These are phyloP conservation scores for Hypsizygus marmoreus DNA, from an alignment of 768 basidiomycete species.

Conservation along the genomic window DNA sequence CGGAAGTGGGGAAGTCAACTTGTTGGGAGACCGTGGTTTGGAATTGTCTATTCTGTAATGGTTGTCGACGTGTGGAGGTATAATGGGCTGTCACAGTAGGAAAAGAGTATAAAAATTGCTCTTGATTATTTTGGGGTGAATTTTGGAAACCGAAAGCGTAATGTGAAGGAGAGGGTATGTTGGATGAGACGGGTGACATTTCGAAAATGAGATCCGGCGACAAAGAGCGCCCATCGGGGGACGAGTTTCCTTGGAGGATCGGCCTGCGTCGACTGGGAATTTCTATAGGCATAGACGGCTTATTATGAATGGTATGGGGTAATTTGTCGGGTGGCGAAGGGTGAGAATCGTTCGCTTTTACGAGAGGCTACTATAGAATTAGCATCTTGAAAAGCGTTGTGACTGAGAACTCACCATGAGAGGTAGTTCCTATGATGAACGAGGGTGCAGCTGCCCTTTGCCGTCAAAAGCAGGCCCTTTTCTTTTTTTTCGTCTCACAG, in stretches of 20 bases:
- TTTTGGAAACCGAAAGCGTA: conserved; percentile 21
- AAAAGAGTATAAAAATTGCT: conserved; percentile 43
- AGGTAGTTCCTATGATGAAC: conserved; percentile 2
- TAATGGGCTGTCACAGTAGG: conserved; percentile 28
- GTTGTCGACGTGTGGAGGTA: conserved; percentile 12
- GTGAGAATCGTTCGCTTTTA: conserved; percentile 12
- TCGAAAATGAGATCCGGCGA: conserved; percentile 56
- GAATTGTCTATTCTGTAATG: conserved; percentile 8
- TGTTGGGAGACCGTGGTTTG: not conserved
- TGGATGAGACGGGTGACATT: conserved; percentile 48
- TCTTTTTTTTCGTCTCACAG: not conserved
- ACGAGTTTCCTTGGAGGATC: conserved; percentile 20
- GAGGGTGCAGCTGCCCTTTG: not conserved
- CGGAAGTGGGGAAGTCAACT: conserved; percentile 2
- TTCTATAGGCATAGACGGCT: conserved; percentile 45
- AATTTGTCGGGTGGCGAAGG: conserved; percentile 4
- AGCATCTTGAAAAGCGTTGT: conserved; percentile 7
- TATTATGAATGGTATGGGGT: conserved; percentile 18
- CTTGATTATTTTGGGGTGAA: conserved; percentile 22
- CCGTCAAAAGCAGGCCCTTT: not conserved
- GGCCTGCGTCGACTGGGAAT: conserved; percentile 40
- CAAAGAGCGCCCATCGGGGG: conserved; percentile 29
- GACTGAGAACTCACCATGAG: conserved; percentile 14
- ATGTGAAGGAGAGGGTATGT: conserved; percentile 21
- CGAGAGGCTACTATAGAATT: conserved; percentile 6